These are phyloP conservation scores for Clitoria ternatea DNA, from an alignment of 306 rosid species.

Conservation along the genomic window DNA sequence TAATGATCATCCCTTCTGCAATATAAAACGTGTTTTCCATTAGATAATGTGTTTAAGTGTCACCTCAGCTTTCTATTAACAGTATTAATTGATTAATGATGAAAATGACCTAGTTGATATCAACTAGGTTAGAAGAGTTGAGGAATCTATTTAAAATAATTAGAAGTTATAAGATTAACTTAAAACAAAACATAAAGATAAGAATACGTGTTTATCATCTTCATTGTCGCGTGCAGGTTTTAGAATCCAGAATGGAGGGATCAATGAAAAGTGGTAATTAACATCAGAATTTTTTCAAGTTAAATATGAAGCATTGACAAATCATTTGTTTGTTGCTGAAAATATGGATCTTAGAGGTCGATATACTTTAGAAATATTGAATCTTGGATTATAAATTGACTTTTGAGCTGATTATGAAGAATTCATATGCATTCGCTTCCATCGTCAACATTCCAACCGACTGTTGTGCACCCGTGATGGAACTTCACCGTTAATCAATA, in stretches of 20 bases:
- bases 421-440: neutral
- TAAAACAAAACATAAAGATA: too few species aligned
- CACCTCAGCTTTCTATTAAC: too few species aligned
- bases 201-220: too few species aligned
- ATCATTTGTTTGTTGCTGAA: slow-evolving; percentile 9
- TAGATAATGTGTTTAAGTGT: too few species aligned
- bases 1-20: too few species aligned
- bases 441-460: neutral
- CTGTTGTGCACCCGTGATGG: neutral
- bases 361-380: neutral
- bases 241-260: neutral
- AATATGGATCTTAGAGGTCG: neutral
- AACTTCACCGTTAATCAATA: neutral
- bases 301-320: neutral
- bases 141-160: too few species aligned
- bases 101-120: too few species aligned
- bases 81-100: too few species aligned
- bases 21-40: too few species aligned
- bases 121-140: too few species aligned
- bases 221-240: neutral
- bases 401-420: neutral
- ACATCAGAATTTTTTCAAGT: neutral
- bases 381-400: slow-evolving; percentile 12
- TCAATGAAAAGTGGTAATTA: neutral
- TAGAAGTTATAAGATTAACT: too few species aligned